A percentile compares a stretch with the other conserved stretches of the same genome.
phyloP scores from a whole-genome alignment of 1,284 basidiomycete species.

The Trametes versicolor region DNA sequence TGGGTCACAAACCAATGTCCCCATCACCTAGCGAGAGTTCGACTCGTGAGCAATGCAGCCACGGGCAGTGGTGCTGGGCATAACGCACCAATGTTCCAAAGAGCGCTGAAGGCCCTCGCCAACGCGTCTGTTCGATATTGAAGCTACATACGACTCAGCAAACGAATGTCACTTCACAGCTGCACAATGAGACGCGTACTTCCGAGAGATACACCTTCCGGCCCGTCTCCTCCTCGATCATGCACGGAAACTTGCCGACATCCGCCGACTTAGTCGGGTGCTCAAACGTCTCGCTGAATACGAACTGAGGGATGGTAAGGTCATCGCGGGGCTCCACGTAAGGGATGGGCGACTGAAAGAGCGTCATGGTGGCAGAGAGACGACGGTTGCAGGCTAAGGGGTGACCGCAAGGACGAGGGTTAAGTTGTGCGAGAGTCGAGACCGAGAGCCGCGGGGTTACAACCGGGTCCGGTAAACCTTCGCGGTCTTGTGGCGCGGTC shows the following conservation, averaged over 20 bases:
- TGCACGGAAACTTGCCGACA: constrained; percentile 32
- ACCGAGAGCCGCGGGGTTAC: not conserved
- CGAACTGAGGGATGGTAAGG: constrained; percentile 74
- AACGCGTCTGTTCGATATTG: constrained; percentile 24
- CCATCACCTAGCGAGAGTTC: constrained; percentile 25
- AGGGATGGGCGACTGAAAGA: constrained; percentile 51
- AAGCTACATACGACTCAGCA: constrained; percentile 14
- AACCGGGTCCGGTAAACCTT: not conserved
- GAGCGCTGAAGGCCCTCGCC: constrained; percentile 19
- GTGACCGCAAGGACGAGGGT: too few relatives aligned
- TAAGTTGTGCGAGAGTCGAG: too few relatives aligned
- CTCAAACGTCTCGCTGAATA: constrained; percentile 56
- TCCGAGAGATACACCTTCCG: constrained; percentile 27
- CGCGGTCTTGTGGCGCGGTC: not conserved
- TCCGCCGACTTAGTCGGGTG: constrained; percentile 28
- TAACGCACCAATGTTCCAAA: constrained; percentile 21
- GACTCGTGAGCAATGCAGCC: too few relatives aligned
- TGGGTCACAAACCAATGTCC: constrained; percentile 35
- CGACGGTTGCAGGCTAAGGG: not conserved
- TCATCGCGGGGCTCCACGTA: constrained; percentile 62
- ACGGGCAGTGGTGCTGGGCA: not conserved
- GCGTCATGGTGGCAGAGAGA: constrained; percentile 31
- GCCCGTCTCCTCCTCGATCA: constrained; percentile 41
- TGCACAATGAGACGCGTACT: constrained; percentile 2
- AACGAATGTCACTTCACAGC: not conserved